Conservation (phyloP, 2,329 filamentous ascomycete genomes). For the Fonsecaea monophora region DNA sequence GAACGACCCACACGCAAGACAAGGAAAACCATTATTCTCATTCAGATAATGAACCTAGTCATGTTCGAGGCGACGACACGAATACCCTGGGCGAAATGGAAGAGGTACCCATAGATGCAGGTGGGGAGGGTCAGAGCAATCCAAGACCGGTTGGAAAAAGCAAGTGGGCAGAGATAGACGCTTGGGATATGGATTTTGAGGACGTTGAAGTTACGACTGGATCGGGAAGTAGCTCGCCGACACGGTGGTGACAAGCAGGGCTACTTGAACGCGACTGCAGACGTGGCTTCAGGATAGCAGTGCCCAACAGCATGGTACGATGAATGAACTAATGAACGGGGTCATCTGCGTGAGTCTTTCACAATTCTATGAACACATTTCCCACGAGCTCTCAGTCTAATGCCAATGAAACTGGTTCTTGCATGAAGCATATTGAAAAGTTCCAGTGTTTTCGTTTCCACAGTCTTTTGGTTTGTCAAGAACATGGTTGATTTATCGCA, state of each 20-base stretch:
- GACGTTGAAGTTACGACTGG: conserved; percentile 37
- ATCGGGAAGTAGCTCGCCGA: conserved; percentile 31
- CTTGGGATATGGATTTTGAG: conserved; percentile 41
- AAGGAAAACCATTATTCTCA: conserved; percentile 31
- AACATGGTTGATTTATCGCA: background rate
- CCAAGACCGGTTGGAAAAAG: conserved; percentile 6
- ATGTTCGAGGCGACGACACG: background rate
- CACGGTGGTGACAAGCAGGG: conserved; percentile 14
- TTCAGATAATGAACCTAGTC: background rate
- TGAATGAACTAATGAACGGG: background rate
- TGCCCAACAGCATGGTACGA: conserved; percentile 1
- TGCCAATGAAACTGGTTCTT: background rate
- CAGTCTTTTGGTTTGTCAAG: background rate
- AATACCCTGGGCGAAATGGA: background rate
- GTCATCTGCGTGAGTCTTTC: background rate
- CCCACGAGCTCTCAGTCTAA: background rate
- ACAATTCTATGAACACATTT: background rate
- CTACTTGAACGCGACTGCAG: background rate
- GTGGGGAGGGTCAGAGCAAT: conserved; percentile 1
- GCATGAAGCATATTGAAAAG: background rate
- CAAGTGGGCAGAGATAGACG: conserved; percentile 41
- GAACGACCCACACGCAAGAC: conserved; percentile 13
- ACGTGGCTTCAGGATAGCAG: background rate
- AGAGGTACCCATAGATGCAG: background rate
- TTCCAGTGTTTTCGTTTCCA: background rate